Evolutionary conservation across 1,284 basidiomycete species (phyloP), one percentile per base, ranked within the genome.

Genomic region (Leucoagaricus sp.): DNA sequence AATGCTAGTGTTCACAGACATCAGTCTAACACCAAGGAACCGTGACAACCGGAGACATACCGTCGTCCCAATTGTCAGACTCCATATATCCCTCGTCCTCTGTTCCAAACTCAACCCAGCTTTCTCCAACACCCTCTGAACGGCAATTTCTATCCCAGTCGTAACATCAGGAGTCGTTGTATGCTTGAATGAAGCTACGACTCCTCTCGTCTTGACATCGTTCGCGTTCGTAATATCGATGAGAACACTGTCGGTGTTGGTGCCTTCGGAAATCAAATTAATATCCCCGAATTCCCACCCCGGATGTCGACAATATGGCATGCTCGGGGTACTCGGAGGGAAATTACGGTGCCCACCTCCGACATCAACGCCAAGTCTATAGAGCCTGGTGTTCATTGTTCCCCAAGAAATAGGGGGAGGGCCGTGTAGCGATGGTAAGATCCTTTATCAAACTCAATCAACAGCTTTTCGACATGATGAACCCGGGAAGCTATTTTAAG

Each of bases 201-300:
- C 69, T 10, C 75, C 76, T 45, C 74, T 67, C 17, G 63, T 68
- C 33, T 25, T 19, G 0, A 69, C 62, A 47, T 72, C 73, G 7
- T 69, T 66, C 3, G 63, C 67, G 33, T 65, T 66, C 3, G 73
- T 66, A 8, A 78, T 67, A 63, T 81, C 77, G 53, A 84, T 75
- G 26, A 85, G 71, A 29, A 82, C 82, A 28, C 77, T 77, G 60
- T 84, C 82, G 1, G 79, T 81, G 62, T 80, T 82, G 8, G 78
- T 79, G 26, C 79, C 78, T 79, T n/a, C n/a, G 47, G 44, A 46
- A 29, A 46, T n/a, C 44, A 46, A 13, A 46, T 46, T n/a, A 28
- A 19, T 33, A 33, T 7, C 31, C 12, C 31, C 7, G 6, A 33
- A 33, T 33, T 7, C 31, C 7, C 13, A 33, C 13, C 31, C n/a